Evolutionary conservation across 441 rosid species (phyloP).

Genomic region (Hura crepitans): DNA sequence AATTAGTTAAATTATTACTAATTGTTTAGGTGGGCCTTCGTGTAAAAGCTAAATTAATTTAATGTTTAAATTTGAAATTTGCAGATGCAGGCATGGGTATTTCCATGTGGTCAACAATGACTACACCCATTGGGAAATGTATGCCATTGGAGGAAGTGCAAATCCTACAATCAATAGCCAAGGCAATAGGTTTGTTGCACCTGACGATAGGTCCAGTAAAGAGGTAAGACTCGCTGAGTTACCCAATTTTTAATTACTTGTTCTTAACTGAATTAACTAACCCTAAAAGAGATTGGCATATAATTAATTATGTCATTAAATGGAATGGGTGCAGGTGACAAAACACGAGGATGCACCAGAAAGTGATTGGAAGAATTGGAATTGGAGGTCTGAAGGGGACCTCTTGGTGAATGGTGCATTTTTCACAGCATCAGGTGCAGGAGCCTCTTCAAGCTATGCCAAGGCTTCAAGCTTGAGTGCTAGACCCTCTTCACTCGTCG

Average conservation of each 20-base stretch:
- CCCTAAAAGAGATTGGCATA: not conserved
- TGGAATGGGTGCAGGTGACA: conserved; percentile 37
- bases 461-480: conserved; percentile 69
- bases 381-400: conserved; percentile 58
- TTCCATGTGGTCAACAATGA: conserved; percentile 85
- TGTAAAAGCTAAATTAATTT: not conserved
- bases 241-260: not conserved
- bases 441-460: conserved; percentile 59
- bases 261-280: conserved; percentile 10
- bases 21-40: not conserved
- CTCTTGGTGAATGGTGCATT: conserved; percentile 48
- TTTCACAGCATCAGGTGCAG: conserved; percentile 45
- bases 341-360: conserved; percentile 38
- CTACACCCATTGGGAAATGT: conserved; percentile 79
- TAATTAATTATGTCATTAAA: not conserved
- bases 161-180: conserved; percentile 75
- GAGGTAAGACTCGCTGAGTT: conserved; percentile 34
- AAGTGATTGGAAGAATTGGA: conserved; percentile 45
- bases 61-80: not conserved
- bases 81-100: conserved; percentile 59
- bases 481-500: conserved; percentile 49
- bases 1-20: not conserved
- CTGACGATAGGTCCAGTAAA: conserved; percentile 37
- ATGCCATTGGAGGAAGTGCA: conserved; percentile 74
- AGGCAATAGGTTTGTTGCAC: conserved; percentile 79